A percentile compares a stretch with the other conserved stretches of the same genome.
phyloP scores from a whole-genome alignment of 768 basidiomycete species.

The Lanmaoa rubissima region DNA sequence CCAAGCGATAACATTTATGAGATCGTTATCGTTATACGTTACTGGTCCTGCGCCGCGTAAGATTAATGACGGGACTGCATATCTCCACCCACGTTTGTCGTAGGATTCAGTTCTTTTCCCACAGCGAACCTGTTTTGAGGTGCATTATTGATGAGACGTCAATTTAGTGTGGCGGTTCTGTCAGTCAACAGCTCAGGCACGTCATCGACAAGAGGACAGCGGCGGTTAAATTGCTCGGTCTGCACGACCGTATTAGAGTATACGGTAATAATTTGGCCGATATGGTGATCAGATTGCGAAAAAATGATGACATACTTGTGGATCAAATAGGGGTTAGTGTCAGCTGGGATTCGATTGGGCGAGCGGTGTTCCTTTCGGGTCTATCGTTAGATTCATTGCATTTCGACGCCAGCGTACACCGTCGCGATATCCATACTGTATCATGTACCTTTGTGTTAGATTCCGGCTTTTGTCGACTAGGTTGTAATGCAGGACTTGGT shows the following conservation, averaged over 20 bases:
- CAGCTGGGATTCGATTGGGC: not conserved
- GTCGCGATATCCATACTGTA: not conserved
- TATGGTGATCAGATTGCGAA: not conserved
- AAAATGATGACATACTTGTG: not conserved
- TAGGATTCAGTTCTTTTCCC: slow-evolving; percentile 8
- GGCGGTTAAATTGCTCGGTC: no score
- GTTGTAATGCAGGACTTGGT: no score
- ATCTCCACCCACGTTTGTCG: slow-evolving; percentile 15
- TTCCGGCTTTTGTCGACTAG: not conserved
- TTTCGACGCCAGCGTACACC: not conserved
- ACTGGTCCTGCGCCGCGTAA: not conserved
- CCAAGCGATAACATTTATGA: slow-evolving; percentile 4
- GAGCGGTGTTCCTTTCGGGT: not conserved
- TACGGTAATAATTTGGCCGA: not conserved
- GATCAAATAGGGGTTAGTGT: not conserved
- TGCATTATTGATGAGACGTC: not conserved
- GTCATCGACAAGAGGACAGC: not conserved
- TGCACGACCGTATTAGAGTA: not conserved
- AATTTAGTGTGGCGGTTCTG: slow-evolving; percentile 4
- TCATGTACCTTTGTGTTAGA: not conserved
- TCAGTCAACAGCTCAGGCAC: not conserved
- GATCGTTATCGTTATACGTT: not conserved
- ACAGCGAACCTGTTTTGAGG: not conserved
- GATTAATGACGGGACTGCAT: not conserved
- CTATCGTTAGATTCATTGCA: not conserved